Base-by-base conservation (phyloP, 805 yeast genomes). In the Yarrowia alimentaria region DNA sequence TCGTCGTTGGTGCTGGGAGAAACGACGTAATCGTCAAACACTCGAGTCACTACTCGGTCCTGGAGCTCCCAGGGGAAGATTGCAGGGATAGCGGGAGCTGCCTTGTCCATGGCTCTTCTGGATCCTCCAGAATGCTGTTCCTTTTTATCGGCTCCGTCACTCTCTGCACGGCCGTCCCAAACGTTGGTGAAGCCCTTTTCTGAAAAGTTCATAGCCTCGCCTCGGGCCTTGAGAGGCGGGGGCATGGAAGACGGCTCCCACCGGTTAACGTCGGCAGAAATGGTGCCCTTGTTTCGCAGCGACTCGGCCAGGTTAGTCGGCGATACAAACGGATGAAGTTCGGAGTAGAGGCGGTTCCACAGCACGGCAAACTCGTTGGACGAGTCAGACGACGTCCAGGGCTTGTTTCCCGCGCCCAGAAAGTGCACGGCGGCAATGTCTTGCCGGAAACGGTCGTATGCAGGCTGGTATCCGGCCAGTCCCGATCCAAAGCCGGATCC, bases 401-500 rank as follows among this genome's bases (percentile, higher is more conserved):
- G 74, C 58, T 70, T 70, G 28, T 30, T 17, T 21, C 40, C 32
- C 10, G 59, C 13, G 20, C 74, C 74, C 21, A 68, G 62, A 51
- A 70, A 70, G 52, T 70, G 74, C 22, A 65, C 59, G 7, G 65
- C 60, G 38, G 67, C 69, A 18, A 78, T 66, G 18, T 73, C 66
- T 11, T 63, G 52, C 12, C 58, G 54, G 61, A 81, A 86, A 60
- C 76, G 74, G 30, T 65, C 66, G 60, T 70, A 79, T 0, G 94
- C 93, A 0, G 94, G 93, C 16, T 73, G 68, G 65, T 81, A 84
- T 66, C 86, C 83, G 61, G 86, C 86, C 42, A 74, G 33, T 26
- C 47, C 47, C 2, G 47, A 40, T 5, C 47, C 47, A 5, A 34
- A 13, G 3, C 43, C 30, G 9, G 30, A 29, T 11, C 30, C 72